Evolutionary conservation across 805 yeast species (phyloP), one percentile per base, ranked within the genome.

Genomic region (Kodamaea neixiangensis): DNA sequence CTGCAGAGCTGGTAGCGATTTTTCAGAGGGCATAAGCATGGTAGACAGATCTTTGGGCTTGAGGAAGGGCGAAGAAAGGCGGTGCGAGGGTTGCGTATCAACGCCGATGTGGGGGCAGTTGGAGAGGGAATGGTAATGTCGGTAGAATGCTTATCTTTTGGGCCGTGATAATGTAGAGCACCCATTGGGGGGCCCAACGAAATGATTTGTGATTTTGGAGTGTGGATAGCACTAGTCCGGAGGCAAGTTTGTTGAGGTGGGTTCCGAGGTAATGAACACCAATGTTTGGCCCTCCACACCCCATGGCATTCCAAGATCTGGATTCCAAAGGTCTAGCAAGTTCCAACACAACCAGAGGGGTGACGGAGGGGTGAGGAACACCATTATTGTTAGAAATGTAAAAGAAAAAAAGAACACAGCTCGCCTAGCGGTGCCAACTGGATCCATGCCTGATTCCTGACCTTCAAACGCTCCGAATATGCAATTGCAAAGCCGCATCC

Each of bases 341-440:
- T 34, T 15, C 21, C 41, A 37, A 19, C 21, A 13, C 21, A 17
- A 14, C 41, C 41, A 37, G 41, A 37, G 41, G 41, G 41, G 41
- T 37, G 41, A 37, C 18, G 21, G 41, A 37, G 41, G 41, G 41
- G 41, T 37, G 41, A 34, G 38, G 41, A 11, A 37, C 41, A 17
- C 41, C 9, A 11, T 13, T 17, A 37, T 37, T 37, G 41, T 37
- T 37, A 11, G 21, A 17, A 11, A 19, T 15, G 21, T 15, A 37
- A 17, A 37, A 17, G 19, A 37, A 37, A 37, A 35, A 17, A 15
- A 37, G 19, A 11, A 17, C 21, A 37, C n/a, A n/a, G 38, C 21
- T 37, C 19, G 41, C n/a, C 21, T 15, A 37, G n/a, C 21, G 19
- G 20, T 11, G 20, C 7, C 19, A 15, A 19, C 41, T 15, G 41